These are phyloP conservation scores for Ceratocystis eucalypticola DNA, from an alignment of 2,329 filamentous ascomycete species.

Conservation along the genomic window DNA sequence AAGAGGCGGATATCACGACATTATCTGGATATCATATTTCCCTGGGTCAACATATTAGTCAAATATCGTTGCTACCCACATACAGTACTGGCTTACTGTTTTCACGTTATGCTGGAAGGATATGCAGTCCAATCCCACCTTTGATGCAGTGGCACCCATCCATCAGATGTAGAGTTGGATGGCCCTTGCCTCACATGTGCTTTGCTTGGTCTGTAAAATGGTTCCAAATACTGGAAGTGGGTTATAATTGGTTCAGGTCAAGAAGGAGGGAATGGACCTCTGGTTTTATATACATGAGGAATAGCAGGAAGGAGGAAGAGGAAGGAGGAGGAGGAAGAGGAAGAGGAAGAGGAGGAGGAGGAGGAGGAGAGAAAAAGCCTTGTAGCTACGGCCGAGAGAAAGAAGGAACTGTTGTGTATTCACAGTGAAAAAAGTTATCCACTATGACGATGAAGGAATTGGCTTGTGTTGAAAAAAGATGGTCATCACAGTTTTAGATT, in stretches of 20 bases:
- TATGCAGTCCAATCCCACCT: background rate
- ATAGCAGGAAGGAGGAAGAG: background rate
- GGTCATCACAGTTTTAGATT: background rate
- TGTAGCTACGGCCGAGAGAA: background rate
- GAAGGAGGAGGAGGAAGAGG: background rate
- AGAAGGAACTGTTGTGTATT: background rate
- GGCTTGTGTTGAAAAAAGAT: background rate
- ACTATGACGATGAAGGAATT: background rate
- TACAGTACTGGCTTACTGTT: background rate
- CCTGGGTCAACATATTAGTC: background rate
- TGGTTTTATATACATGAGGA: background rate
- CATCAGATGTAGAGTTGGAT: background rate
- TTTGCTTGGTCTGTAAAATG: background rate
- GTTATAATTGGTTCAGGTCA: background rate
- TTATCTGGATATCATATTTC: background rate
- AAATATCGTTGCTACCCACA: background rate
- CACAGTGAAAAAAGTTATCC: background rate
- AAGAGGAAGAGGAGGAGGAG: rapidly evolving
- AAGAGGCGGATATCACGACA: background rate
- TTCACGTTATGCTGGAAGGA: background rate
- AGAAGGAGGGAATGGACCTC: background rate
- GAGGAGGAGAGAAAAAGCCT: background rate
- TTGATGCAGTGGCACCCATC: conserved; percentile 4
- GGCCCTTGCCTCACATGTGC: background rate
- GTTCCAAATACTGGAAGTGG: background rate